Percentiles rank a stretch among this genome's conserved stretches.
Conservation (phyloP, 2,329 filamentous ascomycete genomes). For the Aspergillus neotritici region DNA sequence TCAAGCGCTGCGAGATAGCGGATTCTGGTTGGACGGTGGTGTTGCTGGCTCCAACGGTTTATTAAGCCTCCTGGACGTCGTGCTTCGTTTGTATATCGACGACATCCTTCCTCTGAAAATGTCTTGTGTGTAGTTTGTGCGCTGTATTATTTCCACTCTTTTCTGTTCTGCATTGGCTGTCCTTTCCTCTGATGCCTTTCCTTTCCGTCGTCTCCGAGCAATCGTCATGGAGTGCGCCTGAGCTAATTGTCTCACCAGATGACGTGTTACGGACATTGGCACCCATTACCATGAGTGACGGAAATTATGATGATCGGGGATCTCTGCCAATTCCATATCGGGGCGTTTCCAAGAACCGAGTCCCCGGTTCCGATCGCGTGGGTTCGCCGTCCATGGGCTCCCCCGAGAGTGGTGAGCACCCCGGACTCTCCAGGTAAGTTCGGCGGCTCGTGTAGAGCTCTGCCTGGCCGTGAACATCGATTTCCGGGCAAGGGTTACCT, state of each 20-base stretch:
- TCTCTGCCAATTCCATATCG: slow-evolving; percentile 13
- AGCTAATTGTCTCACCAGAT: slow-evolving; percentile 8
- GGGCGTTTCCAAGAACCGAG: slow-evolving; percentile 2
- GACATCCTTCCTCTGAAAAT: too few relatives aligned
- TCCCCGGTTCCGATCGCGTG: neutral
- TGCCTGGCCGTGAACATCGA: neutral
- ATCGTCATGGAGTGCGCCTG: too few relatives aligned
- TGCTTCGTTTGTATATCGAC: too few relatives aligned
- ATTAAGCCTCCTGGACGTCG: too few relatives aligned
- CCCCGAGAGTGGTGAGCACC: slow-evolving; percentile 9
- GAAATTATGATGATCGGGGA: slow-evolving; percentile 11
- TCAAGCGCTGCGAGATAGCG: too few relatives aligned
- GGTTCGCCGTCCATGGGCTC: slow-evolving; percentile 1
- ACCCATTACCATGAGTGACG: slow-evolving; percentile 17
- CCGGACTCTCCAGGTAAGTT: neutral
- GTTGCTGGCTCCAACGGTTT: too few relatives aligned
- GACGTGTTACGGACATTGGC: slow-evolving; percentile 13
- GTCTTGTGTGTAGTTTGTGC: too few relatives aligned
- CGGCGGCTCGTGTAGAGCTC: neutral
- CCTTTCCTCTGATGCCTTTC: neutral
- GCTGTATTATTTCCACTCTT: too few relatives aligned
- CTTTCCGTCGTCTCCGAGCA: neutral
- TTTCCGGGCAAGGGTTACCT: neutral
- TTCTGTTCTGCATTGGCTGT: too few relatives aligned
- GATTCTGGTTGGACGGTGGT: too few relatives aligned